Conservation (phyloP, 2,329 filamentous ascomycete genomes). For the Phoma sp. region DNA sequence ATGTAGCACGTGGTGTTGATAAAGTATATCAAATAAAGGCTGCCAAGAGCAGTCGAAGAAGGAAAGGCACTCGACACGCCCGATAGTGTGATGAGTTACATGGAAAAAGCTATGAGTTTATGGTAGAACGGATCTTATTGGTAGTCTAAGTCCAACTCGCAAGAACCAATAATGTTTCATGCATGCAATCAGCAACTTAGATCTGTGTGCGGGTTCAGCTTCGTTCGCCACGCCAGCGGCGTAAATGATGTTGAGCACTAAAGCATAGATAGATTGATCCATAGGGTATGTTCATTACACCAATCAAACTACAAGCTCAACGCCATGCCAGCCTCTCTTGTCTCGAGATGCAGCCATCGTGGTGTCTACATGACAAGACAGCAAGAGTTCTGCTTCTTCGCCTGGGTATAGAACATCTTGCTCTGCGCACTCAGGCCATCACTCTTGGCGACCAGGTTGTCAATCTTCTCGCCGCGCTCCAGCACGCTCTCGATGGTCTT, state of each 20-base stretch:
- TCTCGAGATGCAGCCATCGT: not conserved
- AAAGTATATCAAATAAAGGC: not conserved
- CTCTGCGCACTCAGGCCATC: slow-evolving; percentile 88
- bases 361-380: slow-evolving; percentile 60
- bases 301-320: slow-evolving; percentile 7
- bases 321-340: not conserved
- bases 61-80: not conserved
- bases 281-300: slow-evolving; percentile 19
- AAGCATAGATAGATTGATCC: not conserved
- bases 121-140: not conserved
- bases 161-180: not conserved
- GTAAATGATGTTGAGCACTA: too few species aligned
- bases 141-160: not conserved
- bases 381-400: slow-evolving; percentile 68
- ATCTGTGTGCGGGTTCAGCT: too few species aligned
- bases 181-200: too few species aligned
- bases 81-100: not conserved
- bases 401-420: slow-evolving; percentile 93
- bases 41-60: not conserved
- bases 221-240: too few species aligned
- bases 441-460: slow-evolving; percentile 91
- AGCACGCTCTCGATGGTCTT: slow-evolving; percentile 92
- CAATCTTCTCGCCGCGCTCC: slow-evolving; percentile 95
- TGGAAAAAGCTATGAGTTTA: not conserved
- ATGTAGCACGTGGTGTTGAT: slow-evolving; percentile 4